Evolutionary conservation across 805 yeast genomes (phyloP), one percentile per base, ranked within the genome.

Genomic region (Yarrowia alimentaria): DNA sequence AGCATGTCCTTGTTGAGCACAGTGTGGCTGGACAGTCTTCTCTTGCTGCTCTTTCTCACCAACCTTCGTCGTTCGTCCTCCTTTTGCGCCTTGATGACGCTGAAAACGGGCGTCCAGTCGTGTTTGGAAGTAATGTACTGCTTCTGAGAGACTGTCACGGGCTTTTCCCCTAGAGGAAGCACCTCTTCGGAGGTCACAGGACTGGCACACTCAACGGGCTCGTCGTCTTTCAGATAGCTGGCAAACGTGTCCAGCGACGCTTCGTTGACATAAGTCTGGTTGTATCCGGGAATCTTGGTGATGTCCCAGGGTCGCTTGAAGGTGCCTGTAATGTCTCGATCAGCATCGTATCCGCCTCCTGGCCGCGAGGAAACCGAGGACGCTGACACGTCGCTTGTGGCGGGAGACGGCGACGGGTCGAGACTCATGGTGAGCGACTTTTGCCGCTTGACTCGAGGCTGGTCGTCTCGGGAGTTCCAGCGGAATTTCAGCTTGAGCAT

Each of bases 271-370:
- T 30, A 43, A 9, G 21, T 17, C 37, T 43, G 34, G 37, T 43
- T 31, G 18, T 43, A 43, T 2, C 29, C 49, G 9, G 49, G 49
- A 18, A 43, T 30, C 29, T 31, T 43, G 19, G 49, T 43, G 37
- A 43, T 43, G 7, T 43, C 49, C 49, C 49, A 43, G 20, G 49
- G 49, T 29, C 49, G 19, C 3, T 43, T 43, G 29, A 43, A 43
- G 5, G 37, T 43, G 14, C 49, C 49, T 19, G 20, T 29, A 17
- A 29, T 21, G 20, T 43, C 49, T 30, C 49, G 28, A 10, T 43
- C 49, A 17, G 11, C 14, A 18, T 43, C 47, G 25, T 38, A 38
- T 2, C 47, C 47, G 10, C 47, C 47, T 19, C 47, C 47, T 5
- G 47, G 47, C 8, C 47, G 6, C n/a, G n/a, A n/a, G 12, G 32